Evolutionary conservation across 495 filamentous ascomycete genomes (phyloP), one percentile per base, ranked within the genome.

Genomic region (Chlorociboria aeruginascens): DNA sequence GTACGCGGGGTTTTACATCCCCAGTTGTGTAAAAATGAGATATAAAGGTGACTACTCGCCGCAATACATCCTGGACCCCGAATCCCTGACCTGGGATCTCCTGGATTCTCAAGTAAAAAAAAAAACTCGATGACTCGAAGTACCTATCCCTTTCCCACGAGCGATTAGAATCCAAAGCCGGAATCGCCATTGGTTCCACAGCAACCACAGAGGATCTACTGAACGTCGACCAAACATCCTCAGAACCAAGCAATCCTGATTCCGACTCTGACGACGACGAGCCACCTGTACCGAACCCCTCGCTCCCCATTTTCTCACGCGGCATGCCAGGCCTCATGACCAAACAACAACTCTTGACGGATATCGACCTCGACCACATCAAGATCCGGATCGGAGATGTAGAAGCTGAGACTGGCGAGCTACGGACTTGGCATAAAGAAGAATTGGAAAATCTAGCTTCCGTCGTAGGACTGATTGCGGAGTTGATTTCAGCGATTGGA

Each of bases 31-130:
- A 36, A 89, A 89, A 57, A 87, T 89, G 85, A 71, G 75, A 50
- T 98, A 98, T 70, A 98, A 98, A 67, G 88, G 78, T 48, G 77
- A 86, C 36, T 98, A 86, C 64, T 66, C 69, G 10, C 90, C 92
- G 0, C 83, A 89, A 58, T 82, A 87, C 52, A 71, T 98, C 13
- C 72, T 97, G 28, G 83, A 95, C 58, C 86, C 85, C 0, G 78
- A 89, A 56, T 79, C 73, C 0, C 65, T 84, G 53, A 64, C 70
- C 20, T 98, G 89, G 89, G 73, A 86, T 54, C 69, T 70, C 1
- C 68, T 98, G 3, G 78, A 88, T 56, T 73, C 78, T 20, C 73
- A 85, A 34, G 54, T 86, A 13, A 59, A 81, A 41, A 57, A 57
- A 66, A 16, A 74, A 79, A 38, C 74, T 96, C 45, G 78, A 85